Evolutionary conservation across 495 filamentous ascomycete genomes (phyloP), one percentile per base, ranked within the genome.

Genomic region (Mycothermus thermophilus): DNA sequence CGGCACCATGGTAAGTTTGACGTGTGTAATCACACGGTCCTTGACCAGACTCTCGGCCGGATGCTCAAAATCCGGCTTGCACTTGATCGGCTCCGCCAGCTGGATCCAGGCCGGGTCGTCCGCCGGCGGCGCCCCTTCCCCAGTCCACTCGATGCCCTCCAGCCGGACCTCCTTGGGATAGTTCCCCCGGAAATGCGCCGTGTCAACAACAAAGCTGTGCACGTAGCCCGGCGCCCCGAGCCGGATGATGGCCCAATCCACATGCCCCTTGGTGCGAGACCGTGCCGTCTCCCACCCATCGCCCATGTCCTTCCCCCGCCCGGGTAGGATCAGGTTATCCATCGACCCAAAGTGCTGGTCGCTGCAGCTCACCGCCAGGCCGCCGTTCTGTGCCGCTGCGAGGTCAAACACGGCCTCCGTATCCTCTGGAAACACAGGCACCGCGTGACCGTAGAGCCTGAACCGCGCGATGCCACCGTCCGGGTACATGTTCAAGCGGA

Each of bases 261-360:
- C 62, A 57, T 95, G 87, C 8, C 71, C 79, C 44, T 74, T 73
- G 15, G 67, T 74, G 16, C 87, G 60, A 20, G 78, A 84, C 24
- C 87, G 71, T 34, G 79, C 76, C 8, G 86, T 95, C 59, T 95
- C 86, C 86, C 87, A 95, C 3, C 87, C 87, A 54, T 93, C 86
- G 20, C 85, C 80, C 85, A 93, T 93, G 57, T 95, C 78, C 51
- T 78, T 74, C 5, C 87, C 87, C 17, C 87, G 67, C 2, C 85
- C 85, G 3, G 87, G 86, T 9, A 93, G 62, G 10, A 93, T 69
- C 29, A 93, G 55, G 54, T 95, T 93, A 40, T 78, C 75, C 52
- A 77, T 81, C 7, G 74, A 77, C 2, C 86, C 83, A 51, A 80
- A 95, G 54, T 93, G 85, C 58, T 93, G 72, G 50, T 93, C 83